phyloP scores from a whole-genome alignment of 257 asterid species.

The Nicotiana paniculata region DNA sequence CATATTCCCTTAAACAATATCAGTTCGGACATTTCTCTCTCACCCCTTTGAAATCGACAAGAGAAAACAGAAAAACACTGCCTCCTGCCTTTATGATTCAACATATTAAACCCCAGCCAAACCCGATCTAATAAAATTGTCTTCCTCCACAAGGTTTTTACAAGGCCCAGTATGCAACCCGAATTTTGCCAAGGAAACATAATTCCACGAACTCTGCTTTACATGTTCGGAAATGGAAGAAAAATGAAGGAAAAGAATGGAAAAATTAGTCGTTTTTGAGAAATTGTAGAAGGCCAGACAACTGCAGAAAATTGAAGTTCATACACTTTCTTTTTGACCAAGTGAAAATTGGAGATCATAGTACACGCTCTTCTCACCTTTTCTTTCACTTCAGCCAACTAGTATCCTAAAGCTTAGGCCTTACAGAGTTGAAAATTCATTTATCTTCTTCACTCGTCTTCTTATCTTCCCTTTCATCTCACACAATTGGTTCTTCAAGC shows the following conservation, averaged over 20 bases:
- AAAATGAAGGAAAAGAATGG: not conserved
- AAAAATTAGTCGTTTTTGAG: not conserved
- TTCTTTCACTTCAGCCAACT: not conserved
- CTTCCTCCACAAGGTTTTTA: not conserved
- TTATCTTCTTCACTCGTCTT: not conserved
- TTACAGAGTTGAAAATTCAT: not conserved
- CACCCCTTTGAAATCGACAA: not conserved
- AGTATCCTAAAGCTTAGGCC: not conserved
- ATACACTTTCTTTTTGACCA: not conserved
- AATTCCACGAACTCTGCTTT: not conserved
- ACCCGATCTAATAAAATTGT: not conserved
- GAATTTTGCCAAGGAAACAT: not conserved
- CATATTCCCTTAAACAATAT: not conserved
- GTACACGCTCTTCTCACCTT: not conserved
- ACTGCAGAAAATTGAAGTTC: not conserved
- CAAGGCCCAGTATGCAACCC: not conserved
- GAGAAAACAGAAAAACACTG: not conserved
- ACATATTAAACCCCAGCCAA: not conserved
- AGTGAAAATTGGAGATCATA: not conserved
- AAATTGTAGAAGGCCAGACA: not conserved
- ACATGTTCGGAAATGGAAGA: not conserved
- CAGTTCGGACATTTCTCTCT: not conserved
- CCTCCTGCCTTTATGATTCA: not conserved
- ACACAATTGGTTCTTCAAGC: not conserved
- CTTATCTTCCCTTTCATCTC: not conserved